Percentiles rank a stretch among this genome's conserved stretches.
phyloP scores from a whole-genome alignment of 345 rosid species.

The Luvunga scandens region DNA sequence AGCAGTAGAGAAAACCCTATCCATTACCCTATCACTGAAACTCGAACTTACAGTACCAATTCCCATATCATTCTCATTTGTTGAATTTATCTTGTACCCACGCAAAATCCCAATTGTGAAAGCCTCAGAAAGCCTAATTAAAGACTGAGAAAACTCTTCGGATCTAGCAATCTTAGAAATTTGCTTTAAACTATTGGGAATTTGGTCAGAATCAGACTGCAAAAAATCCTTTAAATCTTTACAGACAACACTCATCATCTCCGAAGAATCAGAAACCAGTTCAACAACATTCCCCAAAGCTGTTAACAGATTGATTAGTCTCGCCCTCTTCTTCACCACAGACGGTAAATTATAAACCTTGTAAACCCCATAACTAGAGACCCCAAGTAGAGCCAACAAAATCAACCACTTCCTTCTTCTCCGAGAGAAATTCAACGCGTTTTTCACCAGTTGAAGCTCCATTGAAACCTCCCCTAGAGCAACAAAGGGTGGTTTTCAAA shows the following conservation, averaged over 20 bases:
- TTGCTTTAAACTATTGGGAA: conserved; percentile 87
- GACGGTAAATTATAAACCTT: conserved; percentile 68
- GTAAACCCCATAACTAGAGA: conserved; percentile 76
- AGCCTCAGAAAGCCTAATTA: conserved; percentile 60
- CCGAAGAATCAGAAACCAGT: conserved; percentile 72
- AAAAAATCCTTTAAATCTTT: conserved; percentile 69
- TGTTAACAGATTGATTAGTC: conserved; percentile 50
- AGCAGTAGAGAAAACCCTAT: conserved; percentile 59
- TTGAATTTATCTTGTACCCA: conserved; percentile 45
- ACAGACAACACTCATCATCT: conserved; percentile 52
- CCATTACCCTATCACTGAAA: conserved; percentile 59
- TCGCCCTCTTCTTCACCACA: conserved; percentile 57
- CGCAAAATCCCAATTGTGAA: conserved; percentile 58
- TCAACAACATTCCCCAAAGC: conserved; percentile 66
- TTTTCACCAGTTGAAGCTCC: conserved; percentile 52
- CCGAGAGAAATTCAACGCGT: conserved; percentile 38
- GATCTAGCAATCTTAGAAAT: conserved; percentile 73
- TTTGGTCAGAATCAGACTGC: conserved; percentile 66
- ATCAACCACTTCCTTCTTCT: conserved; percentile 66
- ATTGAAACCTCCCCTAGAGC: conserved; percentile 32
- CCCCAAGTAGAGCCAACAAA: conserved; percentile 52
- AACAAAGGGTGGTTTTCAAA: conserved; percentile 14
- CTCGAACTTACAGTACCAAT: conserved; percentile 23
- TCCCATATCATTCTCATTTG: conserved; percentile 12
- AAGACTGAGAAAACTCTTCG: conserved; percentile 54